Percentiles rank a stretch among this genome's conserved stretches.
Evolutionary conservation across 257 asterid genomes (phyloP).

Genomic region (Jacaranda copaia): DNA sequence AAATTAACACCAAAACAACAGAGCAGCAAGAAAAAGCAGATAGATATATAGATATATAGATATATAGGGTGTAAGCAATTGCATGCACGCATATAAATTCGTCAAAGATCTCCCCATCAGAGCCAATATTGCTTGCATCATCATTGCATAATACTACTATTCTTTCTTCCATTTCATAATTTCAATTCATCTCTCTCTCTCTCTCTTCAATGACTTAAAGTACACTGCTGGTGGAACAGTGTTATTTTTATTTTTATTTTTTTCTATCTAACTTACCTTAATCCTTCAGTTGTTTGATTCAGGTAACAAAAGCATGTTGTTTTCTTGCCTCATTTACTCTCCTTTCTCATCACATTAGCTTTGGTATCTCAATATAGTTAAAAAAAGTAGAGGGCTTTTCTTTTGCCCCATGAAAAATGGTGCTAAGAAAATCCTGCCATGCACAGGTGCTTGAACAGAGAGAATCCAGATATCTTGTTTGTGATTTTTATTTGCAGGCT

Average conservation of each 20-base stretch:
- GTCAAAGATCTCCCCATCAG: slow-evolving; percentile 66
- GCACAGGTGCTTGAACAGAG: slow-evolving; percentile 55
- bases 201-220: slow-evolving; percentile 46
- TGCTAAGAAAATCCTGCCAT: slow-evolving; percentile 44
- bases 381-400: slow-evolving; percentile 33
- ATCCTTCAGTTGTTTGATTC: slow-evolving; percentile 66
- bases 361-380: slow-evolving; percentile 37
- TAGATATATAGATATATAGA: background rate
- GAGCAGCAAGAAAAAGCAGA: slow-evolving; percentile 25
- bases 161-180: background rate
- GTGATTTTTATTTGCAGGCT: slow-evolving; percentile 45
- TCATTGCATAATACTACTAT: slow-evolving; percentile 39
- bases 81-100: slow-evolving; percentile 59
- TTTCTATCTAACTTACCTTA: slow-evolving; percentile 55
- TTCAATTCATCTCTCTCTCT: background rate
- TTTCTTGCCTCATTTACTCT: slow-evolving; percentile 55
- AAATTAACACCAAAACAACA: slow-evolving; percentile 28
- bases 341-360: slow-evolving; percentile 50
- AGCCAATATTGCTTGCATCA: slow-evolving; percentile 74
- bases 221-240: slow-evolving; percentile 72
- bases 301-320: slow-evolving; percentile 66
- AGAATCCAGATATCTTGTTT: slow-evolving; percentile 53
- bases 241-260: background rate
- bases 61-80: slow-evolving; percentile 33
- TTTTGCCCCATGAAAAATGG: slow-evolving; percentile 31